Conservation (phyloP, 2,329 filamentous ascomycete species). For the Ophiostoma sp. region DNA sequence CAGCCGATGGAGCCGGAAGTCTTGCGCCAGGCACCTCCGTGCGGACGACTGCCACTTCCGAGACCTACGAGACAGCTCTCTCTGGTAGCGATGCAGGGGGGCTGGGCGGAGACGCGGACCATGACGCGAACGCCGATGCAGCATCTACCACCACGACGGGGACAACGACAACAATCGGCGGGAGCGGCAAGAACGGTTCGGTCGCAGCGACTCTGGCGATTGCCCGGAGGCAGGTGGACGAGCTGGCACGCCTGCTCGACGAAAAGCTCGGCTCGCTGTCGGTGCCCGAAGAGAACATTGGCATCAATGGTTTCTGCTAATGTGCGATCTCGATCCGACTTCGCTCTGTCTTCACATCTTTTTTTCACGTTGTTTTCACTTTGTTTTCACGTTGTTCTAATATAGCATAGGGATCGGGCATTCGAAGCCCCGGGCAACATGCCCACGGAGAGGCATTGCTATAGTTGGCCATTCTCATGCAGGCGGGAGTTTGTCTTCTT, state of each 20-base stretch:
- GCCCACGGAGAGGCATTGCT: background rate
- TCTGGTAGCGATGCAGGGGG: background rate
- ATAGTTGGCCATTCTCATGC: background rate
- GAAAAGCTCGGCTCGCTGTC: conserved; percentile 56
- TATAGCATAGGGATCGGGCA: background rate
- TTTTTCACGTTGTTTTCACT: background rate
- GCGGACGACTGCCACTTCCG: conserved; percentile 14
- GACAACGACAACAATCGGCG: conserved; percentile 46
- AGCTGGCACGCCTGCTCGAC: conserved; percentile 61
- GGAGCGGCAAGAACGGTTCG: conserved; percentile 41
- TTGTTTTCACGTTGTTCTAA: background rate
- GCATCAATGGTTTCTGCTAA: conserved; percentile 35
- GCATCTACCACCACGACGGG: conserved; percentile 23
- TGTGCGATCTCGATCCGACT: background rate
- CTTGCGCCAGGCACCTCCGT: background rate
- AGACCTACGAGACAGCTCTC: conserved; percentile 19
- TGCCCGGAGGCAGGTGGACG: conserved; percentile 58
- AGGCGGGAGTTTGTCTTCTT: background rate
- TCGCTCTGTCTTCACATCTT: background rate
- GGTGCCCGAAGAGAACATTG: conserved; percentile 55
- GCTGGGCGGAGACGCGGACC: background rate
- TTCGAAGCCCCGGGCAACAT: background rate
- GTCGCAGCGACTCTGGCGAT: conserved; percentile 50
- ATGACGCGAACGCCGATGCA: conserved; percentile 21
- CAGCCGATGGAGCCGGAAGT: background rate